phyloP scores from a whole-genome alignment of 331 rosid genomes.

The Prunus yedoensis region DNA sequence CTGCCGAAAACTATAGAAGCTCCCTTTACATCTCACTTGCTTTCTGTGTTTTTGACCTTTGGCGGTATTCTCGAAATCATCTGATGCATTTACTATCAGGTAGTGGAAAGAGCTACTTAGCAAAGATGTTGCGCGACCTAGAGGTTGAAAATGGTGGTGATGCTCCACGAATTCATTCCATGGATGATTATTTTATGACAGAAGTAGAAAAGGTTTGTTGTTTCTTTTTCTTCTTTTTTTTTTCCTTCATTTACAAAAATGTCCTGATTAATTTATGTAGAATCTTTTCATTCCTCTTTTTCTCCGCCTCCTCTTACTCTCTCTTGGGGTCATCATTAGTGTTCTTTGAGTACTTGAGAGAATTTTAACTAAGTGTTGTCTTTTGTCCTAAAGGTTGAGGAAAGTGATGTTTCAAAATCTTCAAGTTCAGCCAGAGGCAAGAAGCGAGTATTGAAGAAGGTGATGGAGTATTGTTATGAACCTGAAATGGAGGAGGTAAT shows the following conservation, averaged over 20 bases:
- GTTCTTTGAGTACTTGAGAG: not conserved
- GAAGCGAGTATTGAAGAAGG: conserved; percentile 68
- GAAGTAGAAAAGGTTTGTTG: conserved; percentile 88
- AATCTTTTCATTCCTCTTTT: conserved; percentile 7
- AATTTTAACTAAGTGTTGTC: conserved; percentile 14
- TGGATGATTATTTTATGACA: conserved; percentile 96
- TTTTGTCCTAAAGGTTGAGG: conserved; percentile 61
- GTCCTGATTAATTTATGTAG: not conserved
- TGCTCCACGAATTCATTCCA: conserved; percentile 94
- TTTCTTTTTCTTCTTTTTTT: not conserved
- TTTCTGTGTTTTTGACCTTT: conserved; percentile 12
- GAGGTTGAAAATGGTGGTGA: conserved; percentile 89
- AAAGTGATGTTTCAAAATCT: conserved; percentile 60
- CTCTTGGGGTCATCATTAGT: not conserved
- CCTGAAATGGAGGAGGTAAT: conserved; percentile 99
- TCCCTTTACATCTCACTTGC: not conserved
- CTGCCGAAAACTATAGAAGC: not conserved
- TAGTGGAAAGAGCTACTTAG: conserved; percentile 95
- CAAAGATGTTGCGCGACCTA: conserved; percentile 90
- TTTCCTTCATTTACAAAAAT: not conserved
- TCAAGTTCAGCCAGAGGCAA: conserved; percentile 73
- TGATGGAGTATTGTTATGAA: conserved; percentile 98
- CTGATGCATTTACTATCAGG: conserved; percentile 49
- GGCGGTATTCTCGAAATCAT: conserved; percentile 12
- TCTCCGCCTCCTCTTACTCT: not conserved